A percentile compares a stretch with the other conserved stretches of the same genome.
phyloP scores from a whole-genome alignment of 2,329 filamentous ascomycete genomes.

The Ceratocystis diversiconidia region DNA sequence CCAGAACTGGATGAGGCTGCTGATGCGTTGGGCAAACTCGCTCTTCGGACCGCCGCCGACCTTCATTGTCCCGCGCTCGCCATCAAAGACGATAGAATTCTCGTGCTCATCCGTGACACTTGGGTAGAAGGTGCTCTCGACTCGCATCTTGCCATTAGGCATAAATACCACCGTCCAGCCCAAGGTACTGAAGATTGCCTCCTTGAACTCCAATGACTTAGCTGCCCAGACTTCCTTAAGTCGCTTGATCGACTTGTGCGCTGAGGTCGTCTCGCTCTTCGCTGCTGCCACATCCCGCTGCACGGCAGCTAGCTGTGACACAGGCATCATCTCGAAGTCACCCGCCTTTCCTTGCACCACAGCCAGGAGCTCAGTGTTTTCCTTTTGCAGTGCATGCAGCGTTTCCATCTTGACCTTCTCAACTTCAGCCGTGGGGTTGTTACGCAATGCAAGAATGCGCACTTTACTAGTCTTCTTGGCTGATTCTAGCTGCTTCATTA shows the following conservation, averaged over 20 bases:
- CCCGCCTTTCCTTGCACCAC: slow-evolving; percentile 43
- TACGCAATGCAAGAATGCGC: slow-evolving; percentile 69
- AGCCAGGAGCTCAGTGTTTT: slow-evolving; percentile 69
- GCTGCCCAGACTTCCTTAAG: slow-evolving; percentile 85
- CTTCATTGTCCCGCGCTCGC: slow-evolving; percentile 95
- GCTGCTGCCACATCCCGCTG: slow-evolving; percentile 62
- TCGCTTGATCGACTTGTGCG: slow-evolving; percentile 70
- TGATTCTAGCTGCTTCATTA: slow-evolving; percentile 55
- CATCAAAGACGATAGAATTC: slow-evolving; percentile 71
- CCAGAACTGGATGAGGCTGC: slow-evolving; percentile 85
- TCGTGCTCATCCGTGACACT: slow-evolving; percentile 53
- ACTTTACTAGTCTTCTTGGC: slow-evolving; percentile 56
- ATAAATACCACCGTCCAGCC: slow-evolving; percentile 94
- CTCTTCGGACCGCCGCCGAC: slow-evolving; percentile 80
- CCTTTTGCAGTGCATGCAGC: slow-evolving; percentile 59
- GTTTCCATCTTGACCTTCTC: slow-evolving; percentile 76
- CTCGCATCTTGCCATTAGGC: slow-evolving; percentile 89
- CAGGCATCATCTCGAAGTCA: slow-evolving; percentile 54
- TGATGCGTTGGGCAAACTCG: slow-evolving; percentile 72
- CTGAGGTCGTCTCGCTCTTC: slow-evolving; percentile 52
- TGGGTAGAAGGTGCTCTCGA: slow-evolving; percentile 74
- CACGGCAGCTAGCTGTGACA: slow-evolving; percentile 59
- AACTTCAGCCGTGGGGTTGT: slow-evolving; percentile 79
- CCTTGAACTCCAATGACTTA: slow-evolving; percentile 88
- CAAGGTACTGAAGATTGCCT: slow-evolving; percentile 80